These are phyloP conservation scores for Tagetes erecta DNA, from an alignment of 129 eudicot species.

Conservation along the genomic window DNA sequence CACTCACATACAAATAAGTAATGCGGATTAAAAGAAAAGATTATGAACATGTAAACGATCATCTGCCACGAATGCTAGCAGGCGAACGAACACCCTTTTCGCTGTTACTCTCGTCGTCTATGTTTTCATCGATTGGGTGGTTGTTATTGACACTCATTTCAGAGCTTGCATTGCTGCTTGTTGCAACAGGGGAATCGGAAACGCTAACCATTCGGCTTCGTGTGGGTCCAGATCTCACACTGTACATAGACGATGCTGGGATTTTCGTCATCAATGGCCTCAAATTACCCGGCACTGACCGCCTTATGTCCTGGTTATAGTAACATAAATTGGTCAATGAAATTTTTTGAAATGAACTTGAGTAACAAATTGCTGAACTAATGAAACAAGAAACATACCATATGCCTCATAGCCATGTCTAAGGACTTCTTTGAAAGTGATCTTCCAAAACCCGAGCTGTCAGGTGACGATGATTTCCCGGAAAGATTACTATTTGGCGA, in stretches of 20 bases:
- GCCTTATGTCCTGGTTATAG: conserved; percentile 70
- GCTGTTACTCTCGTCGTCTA: conserved; percentile 67
- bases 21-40: conserved; percentile 1
- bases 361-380: no score
- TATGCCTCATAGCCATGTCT: conserved; percentile 98
- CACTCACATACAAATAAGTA: conserved; percentile 30
- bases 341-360: no score
- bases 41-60: conserved; percentile 21
- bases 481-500: conserved; percentile 76
- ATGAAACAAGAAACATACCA: conserved; percentile 54
- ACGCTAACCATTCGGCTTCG: conserved; percentile 58
- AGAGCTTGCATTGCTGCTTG: conserved; percentile 97
- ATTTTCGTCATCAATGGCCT: conserved; percentile 93
- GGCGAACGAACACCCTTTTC: conserved; percentile 62
- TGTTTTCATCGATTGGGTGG: conserved; percentile 43
- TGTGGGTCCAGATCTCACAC: conserved; percentile 86
- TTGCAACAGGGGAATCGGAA: conserved; percentile 88
- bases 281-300: conserved; percentile 70
- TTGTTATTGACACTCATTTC: conserved; percentile 70
- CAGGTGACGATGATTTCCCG: conserved; percentile 87
- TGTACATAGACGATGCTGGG: conserved; percentile 97
- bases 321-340: not conserved
- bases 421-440: conserved; percentile 87
- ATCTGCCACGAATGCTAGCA: conserved; percentile 60
- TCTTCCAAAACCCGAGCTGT: conserved; percentile 89